Evolutionary conservation across 306 rosid species (phyloP).

Genomic region (Vicia sativa): DNA sequence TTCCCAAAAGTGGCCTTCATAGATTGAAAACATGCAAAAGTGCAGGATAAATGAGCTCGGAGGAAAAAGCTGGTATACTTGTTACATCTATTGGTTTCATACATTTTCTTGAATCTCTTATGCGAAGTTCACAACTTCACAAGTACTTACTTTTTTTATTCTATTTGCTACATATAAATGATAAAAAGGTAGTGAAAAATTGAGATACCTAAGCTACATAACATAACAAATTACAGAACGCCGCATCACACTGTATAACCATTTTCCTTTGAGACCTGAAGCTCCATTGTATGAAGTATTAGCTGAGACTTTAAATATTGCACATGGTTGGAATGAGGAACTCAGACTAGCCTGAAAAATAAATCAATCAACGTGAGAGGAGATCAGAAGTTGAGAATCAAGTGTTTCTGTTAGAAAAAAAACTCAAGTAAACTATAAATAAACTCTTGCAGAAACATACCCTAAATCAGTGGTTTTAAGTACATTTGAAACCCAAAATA

Average conservation of each 20-base stretch:
- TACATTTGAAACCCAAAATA: slow-evolving; percentile 13
- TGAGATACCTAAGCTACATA: slow-evolving; percentile 47
- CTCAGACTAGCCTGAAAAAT: slow-evolving; percentile 54
- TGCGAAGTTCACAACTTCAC: slow-evolving; percentile 30
- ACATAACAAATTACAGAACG: slow-evolving; percentile 42
- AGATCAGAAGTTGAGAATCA: slow-evolving; percentile 24
- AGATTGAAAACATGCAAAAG: slow-evolving; percentile 11
- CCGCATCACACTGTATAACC: slow-evolving; percentile 33
- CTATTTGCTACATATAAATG: slow-evolving; percentile 29
- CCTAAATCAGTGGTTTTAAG: slow-evolving; percentile 13
- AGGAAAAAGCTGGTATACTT: slow-evolving; percentile 32
- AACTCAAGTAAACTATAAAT: background rate
- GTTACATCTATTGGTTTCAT: slow-evolving; percentile 39
- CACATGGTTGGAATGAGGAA: slow-evolving; percentile 40
- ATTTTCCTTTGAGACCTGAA: slow-evolving; percentile 37
- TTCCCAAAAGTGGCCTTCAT: background rate
- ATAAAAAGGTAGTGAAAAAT: slow-evolving; percentile 42
- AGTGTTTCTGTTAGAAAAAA: background rate
- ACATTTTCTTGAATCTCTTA: slow-evolving; percentile 34
- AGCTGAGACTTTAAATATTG: slow-evolving; percentile 34
- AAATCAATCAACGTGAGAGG: slow-evolving; percentile 19
- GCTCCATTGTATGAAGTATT: slow-evolving; percentile 32
- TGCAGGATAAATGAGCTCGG: slow-evolving; percentile 1
- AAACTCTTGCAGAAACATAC: background rate
- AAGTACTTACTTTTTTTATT: slow-evolving; percentile 26